These are phyloP conservation scores for Termitomyces sp. DNA, from an alignment of 768 basidiomycete genomes.

Conservation along the genomic window DNA sequence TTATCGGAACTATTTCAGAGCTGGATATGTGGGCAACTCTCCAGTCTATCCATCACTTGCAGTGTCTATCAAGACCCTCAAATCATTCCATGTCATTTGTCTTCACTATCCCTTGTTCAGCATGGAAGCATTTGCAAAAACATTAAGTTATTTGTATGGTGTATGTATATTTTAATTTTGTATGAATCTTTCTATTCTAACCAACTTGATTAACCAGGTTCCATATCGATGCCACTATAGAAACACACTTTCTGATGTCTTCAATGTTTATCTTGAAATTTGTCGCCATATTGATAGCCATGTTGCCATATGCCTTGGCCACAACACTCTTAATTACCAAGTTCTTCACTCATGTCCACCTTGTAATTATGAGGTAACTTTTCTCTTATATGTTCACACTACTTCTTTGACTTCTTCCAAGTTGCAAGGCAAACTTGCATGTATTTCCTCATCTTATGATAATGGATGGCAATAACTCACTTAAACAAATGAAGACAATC, in stretches of 20 bases:
- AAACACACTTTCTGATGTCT: slow-evolving; percentile 23
- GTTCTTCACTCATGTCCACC: slow-evolving; percentile 29
- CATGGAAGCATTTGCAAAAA: too few species aligned
- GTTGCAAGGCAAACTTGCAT: slow-evolving; percentile 24
- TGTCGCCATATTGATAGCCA: too few species aligned
- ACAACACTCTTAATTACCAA: slow-evolving; percentile 25
- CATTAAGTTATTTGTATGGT: not conserved
- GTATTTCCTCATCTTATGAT: slow-evolving; percentile 17
- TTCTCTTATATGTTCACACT: not conserved
- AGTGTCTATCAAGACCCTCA: too few species aligned
- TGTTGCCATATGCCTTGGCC: slow-evolving; percentile 20
- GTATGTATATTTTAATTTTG: not conserved
- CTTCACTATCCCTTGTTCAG: too few species aligned
- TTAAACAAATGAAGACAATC: slow-evolving; percentile 14
- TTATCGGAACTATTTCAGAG: too few species aligned
- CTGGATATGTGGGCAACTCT: too few species aligned
- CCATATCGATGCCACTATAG: slow-evolving; percentile 20
- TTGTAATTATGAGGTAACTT: slow-evolving; percentile 28
- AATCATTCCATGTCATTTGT: too few species aligned
- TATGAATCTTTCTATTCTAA: not conserved
- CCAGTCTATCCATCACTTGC: too few species aligned
- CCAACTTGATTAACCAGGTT: not conserved
- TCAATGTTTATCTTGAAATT: slow-evolving; percentile 34
- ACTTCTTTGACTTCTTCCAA: not conserved
- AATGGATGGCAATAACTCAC: too few species aligned